These are phyloP conservation scores for Arthroderma sp. DNA, from an alignment of 2,329 filamentous ascomycete species.

Conservation along the genomic window DNA sequence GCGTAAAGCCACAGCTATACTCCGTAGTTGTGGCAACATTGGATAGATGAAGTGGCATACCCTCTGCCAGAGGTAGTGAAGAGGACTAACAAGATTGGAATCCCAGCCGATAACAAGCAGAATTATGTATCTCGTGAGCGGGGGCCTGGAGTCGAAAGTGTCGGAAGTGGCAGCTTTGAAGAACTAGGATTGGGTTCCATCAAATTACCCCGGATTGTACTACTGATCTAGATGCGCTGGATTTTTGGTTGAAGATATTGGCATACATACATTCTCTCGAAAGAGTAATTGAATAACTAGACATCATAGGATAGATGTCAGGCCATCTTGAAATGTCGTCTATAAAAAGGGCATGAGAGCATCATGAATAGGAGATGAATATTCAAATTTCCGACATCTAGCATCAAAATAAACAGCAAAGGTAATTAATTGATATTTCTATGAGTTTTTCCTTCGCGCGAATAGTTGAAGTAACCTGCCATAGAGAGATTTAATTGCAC, in stretches of 20 bases:
- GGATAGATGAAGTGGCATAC: too few relatives aligned
- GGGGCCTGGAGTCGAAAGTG: too few relatives aligned
- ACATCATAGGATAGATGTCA: not conserved
- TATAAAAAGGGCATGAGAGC: not conserved
- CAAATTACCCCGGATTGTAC: slow-evolving; percentile 1
- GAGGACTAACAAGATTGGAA: too few relatives aligned
- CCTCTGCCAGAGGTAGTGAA: too few relatives aligned
- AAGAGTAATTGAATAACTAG: not conserved
- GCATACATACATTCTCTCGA: too few relatives aligned
- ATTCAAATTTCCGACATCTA: not conserved
- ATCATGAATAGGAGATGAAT: not conserved
- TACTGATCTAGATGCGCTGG: not conserved
- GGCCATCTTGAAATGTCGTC: not conserved
- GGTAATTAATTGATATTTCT: not conserved
- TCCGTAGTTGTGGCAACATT: too few relatives aligned
- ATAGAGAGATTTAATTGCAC: not conserved
- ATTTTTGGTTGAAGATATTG: not conserved
- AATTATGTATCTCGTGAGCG: too few relatives aligned
- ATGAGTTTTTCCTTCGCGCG: not conserved
- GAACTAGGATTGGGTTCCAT: too few relatives aligned
- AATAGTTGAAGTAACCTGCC: not conserved
- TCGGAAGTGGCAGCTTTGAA: too few relatives aligned
- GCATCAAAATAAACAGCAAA: not conserved
- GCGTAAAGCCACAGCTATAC: too few relatives aligned
- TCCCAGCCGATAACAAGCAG: too few relatives aligned